Conservation (phyloP, 2,329 filamentous ascomycete species). For the Capronia americana region DNA sequence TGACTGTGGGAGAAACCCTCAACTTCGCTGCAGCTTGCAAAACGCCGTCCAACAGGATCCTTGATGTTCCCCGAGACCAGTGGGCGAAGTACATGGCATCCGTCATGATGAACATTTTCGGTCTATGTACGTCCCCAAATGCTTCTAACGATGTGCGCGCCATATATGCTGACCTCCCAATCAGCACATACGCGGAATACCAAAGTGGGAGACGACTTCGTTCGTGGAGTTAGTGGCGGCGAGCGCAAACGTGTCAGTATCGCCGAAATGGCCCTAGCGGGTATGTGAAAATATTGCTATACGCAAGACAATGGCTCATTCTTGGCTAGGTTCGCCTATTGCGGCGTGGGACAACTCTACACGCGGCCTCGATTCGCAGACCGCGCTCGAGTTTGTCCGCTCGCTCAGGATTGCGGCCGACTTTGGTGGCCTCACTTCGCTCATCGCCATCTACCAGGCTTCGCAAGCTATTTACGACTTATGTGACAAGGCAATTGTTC, state of each 20-base stretch:
- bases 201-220: constrained; percentile 71
- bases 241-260: constrained; percentile 75
- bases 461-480: constrained; percentile 61
- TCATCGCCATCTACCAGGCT: constrained; percentile 64
- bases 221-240: constrained; percentile 71
- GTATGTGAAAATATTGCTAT: constrained; percentile 13
- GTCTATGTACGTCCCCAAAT: constrained; percentile 55
- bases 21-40: constrained; percentile 57
- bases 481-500: constrained; percentile 73
- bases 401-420: constrained; percentile 59
- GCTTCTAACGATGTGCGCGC: neutral
- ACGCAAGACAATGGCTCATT: neutral
- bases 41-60: constrained; percentile 57
- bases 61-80: constrained; percentile 27
- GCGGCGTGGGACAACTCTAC: constrained; percentile 62
- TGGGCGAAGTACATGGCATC: constrained; percentile 33
- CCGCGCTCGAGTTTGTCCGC: constrained; percentile 64
- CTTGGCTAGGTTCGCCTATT: constrained; percentile 48
- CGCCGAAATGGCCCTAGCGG: constrained; percentile 58
- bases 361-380: constrained; percentile 61
- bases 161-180: constrained; percentile 63
- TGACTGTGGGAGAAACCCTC: constrained; percentile 66
- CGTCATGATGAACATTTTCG: constrained; percentile 67
- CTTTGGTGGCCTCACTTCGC: constrained; percentile 57
- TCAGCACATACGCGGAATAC: constrained; percentile 68